Base-by-base conservation (phyloP, 768 basidiomycete species). In the Boletus fagicola region DNA sequence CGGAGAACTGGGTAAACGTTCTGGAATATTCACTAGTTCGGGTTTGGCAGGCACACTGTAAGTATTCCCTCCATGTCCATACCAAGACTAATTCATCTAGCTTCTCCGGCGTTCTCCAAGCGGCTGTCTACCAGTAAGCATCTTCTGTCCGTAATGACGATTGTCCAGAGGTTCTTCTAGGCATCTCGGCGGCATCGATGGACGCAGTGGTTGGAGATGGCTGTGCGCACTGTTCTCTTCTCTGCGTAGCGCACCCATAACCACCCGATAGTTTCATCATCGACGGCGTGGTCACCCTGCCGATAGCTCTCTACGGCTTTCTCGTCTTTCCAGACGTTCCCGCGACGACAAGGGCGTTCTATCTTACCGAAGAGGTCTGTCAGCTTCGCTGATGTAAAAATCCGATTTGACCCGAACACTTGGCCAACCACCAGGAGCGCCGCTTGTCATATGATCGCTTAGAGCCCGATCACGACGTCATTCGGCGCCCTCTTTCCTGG, bases 321-420 rank as follows among this genome's bases (percentile, higher is more conserved):
- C 62, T 86, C 30, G 75, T 87, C 35, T 90, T 91, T 67, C 90
- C 89, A 16, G 86, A 88, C 65, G 77, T 85, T 9, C 88, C 88
- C 1, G 74, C 78, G 16, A 85, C 82, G 0, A 88, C 85, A 3
- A 78, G 71, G 26, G 86, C 83, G 2, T 84, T 83, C 54, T 90
- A 87, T 71, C 76, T 90, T 11, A 80, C 78, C 4, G 65, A 80
- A 59, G 80, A 85, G 72, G 86, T 82, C 44, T 45, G 70, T 65
- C 30, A 26, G 39, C 50, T 31, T n/a, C 12, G 53, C 47, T 57
- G 54, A 46, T 44, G 30, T 36, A 15, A 53, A 16, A 31, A 38
- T 26, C 10, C 5, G 6, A 2, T 28, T 20, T 39, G 36, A 36
- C 53, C 16, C 20, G 18, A 31, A 15, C 24, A n/a, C 5, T 49